Evolutionary conservation across 2,329 filamentous ascomycete genomes (phyloP), one percentile per base, ranked within the genome.

Genomic region (Penicillium sp.): DNA sequence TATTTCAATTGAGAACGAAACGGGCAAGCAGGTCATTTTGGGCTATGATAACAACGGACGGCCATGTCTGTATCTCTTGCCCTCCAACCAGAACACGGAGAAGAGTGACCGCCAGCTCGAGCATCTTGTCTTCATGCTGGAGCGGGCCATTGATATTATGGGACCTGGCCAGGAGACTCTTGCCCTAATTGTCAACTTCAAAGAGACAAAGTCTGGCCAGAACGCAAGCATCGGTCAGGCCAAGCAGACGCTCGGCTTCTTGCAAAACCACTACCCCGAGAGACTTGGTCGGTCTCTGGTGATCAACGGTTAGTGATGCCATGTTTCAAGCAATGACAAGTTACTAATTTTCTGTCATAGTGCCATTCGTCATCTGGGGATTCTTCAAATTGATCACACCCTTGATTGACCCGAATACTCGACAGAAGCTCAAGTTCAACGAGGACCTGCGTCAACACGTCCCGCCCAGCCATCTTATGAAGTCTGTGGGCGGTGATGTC

Each of bases 321-420:
- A 32, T 26, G 31, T 17, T 9, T 29, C 28, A 8, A 10, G 3
- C 3, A 8, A 22, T 15, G 15, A 38, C n/a, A 31, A n/a, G 7
- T 26, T 29, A 33, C 53, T 55, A 24, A 49, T 43, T 15, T 15
- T 15, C 33, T n/a, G 38, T 26, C 6, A 43, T 56, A 91, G 87
- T 95, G 43, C 91, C 91, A 0, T 96, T 88, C 82, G 79, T 95
- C 56, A 87, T 97, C 53, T 84, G 81, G 69, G 87, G 87, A 44
- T 98, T 98, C 78, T 95, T 97, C 78, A 96, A 95, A 72, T 75
- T 96, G 61, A 90, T 98, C 71, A 89, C 83, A 4, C 89, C 91
- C 34, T 96, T 98, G 72, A 95, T 98, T 72, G 93, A 98, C 70
- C 93, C 93, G 7, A 75, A 90, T 61, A 98, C 93, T 9, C 83